phyloP scores from a whole-genome alignment of 2,329 filamentous ascomycete genomes.

The Aspergillus brunneoviolaceus region DNA sequence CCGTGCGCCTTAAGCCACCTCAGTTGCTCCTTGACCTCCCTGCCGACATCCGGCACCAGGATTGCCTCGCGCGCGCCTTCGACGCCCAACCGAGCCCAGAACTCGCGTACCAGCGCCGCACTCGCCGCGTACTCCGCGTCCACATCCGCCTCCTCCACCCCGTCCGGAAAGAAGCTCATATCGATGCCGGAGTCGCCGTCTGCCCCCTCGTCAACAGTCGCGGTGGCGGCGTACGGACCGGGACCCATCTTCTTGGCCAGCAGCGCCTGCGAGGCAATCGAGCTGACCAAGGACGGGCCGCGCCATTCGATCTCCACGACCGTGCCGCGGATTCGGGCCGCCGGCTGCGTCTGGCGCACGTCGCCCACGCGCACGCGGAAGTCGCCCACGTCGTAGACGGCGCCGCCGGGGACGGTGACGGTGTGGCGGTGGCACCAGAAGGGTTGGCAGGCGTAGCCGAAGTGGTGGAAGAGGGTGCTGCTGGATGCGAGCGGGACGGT shows the following conservation, averaged over 20 bases:
- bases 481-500: conserved; percentile 38
- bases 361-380: conserved; percentile 46
- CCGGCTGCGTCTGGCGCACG: conserved; percentile 42
- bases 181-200: conserved; percentile 29
- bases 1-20: conserved; percentile 20
- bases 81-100: conserved; percentile 41
- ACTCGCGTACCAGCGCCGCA: conserved; percentile 41
- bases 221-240: not conserved
- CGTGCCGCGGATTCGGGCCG: conserved; percentile 39
- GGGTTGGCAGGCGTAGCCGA: conserved; percentile 42
- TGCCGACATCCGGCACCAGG: conserved; percentile 42
- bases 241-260: conserved; percentile 3
- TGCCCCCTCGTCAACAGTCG: not conserved
- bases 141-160: conserved; percentile 38
- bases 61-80: conserved; percentile 42
- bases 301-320: conserved; percentile 48
- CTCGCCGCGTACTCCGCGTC: conserved; percentile 38
- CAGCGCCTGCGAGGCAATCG: conserved; percentile 18
- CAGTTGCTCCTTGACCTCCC: conserved; percentile 36
- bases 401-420: conserved; percentile 35
- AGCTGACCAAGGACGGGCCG: conserved; percentile 36
- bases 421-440: conserved; percentile 46
- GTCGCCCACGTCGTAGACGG: conserved; percentile 43
- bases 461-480: conserved; percentile 40
- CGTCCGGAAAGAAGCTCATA: conserved; percentile 22